Evolutionary conservation across 2,329 filamentous ascomycete species (phyloP).

Genomic region (Sphaerulina vaccinii): DNA sequence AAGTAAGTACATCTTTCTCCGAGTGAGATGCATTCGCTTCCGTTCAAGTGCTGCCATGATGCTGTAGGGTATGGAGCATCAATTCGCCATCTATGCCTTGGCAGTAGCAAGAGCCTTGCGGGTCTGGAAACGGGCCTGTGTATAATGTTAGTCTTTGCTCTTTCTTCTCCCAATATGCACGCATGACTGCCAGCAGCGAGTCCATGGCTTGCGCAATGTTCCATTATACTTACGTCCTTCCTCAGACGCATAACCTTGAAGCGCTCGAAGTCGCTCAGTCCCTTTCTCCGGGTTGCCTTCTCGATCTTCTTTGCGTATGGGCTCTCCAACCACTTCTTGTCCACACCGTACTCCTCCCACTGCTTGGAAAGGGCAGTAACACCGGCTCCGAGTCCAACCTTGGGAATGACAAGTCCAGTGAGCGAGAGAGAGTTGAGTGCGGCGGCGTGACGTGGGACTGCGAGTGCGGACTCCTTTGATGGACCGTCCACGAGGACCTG

Average conservation of each 20-base stretch:
- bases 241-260: slow-evolving; percentile 99
- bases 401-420: slow-evolving; percentile 82
- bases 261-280: slow-evolving; percentile 96
- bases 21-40: slow-evolving; percentile 16
- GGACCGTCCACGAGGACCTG: slow-evolving; percentile 97
- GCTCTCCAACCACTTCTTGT: slow-evolving; percentile 88
- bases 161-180: neutral
- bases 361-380: slow-evolving; percentile 77
- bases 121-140: slow-evolving; percentile 84
- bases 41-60: slow-evolving; percentile 21
- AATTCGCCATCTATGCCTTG: slow-evolving; percentile 53
- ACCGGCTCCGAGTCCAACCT: slow-evolving; percentile 81
- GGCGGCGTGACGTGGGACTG: slow-evolving; percentile 83
- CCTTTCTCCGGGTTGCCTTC: slow-evolving; percentile 80
- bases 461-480: slow-evolving; percentile 73
- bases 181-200: neutral
- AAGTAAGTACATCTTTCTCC: slow-evolving; percentile 11
- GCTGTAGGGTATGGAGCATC: slow-evolving; percentile 19
- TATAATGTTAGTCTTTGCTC: neutral
- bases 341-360: slow-evolving; percentile 90
- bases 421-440: slow-evolving; percentile 81
- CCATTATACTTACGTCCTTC: slow-evolving; percentile 75
- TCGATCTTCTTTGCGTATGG: slow-evolving; percentile 92
- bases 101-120: slow-evolving; percentile 94
- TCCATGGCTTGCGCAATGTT: neutral